Evolutionary conservation across 495 filamentous ascomycete genomes (phyloP).

Genomic region (Neurospora sp.): DNA sequence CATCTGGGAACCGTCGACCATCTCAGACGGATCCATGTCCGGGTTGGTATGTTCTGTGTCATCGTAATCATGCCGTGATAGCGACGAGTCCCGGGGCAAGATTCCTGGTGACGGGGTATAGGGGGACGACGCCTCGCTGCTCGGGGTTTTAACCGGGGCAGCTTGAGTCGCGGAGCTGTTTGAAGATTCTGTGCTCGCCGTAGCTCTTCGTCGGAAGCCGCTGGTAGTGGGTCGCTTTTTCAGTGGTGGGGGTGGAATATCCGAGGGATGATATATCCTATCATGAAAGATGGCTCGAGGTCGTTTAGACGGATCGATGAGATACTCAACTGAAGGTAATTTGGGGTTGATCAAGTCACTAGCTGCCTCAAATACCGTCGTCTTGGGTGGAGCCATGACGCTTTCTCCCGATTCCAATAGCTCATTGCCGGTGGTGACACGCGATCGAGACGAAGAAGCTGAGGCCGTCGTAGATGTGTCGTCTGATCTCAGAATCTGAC

Average conservation of each 20-base stretch:
- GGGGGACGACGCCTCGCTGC: constrained; percentile 9
- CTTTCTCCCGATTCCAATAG: constrained; percentile 30
- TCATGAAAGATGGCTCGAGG: constrained; percentile 94
- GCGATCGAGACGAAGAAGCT: constrained; percentile 26
- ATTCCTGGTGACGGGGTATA: constrained; percentile 3
- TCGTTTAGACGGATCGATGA: constrained; percentile 73
- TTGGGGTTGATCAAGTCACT: constrained; percentile 87
- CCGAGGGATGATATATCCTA: constrained; percentile 83
- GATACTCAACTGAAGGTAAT: constrained; percentile 66
- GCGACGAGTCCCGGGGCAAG: constrained; percentile 17
- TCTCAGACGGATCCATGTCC: constrained; percentile 29
- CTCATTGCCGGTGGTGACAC: constrained; percentile 33
- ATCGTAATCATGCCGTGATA: constrained; percentile 30
- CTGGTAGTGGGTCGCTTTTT: constrained; percentile 43
- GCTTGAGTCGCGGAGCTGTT: background rate
- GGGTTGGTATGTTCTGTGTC: constrained; percentile 26
- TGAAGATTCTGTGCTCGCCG: constrained; percentile 3
- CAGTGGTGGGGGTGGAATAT: constrained; percentile 75
- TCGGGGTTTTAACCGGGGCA: background rate
- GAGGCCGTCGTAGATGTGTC: constrained; percentile 27
- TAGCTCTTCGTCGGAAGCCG: constrained; percentile 21
- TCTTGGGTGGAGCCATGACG: constrained; percentile 68
- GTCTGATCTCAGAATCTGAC: constrained; percentile 53
- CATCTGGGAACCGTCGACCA: constrained; percentile 52
- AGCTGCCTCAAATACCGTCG: constrained; percentile 89